Evolutionary conservation across 2,329 filamentous ascomycete genomes (phyloP).

Genomic region (Ophiostoma triangulosporum): DNA sequence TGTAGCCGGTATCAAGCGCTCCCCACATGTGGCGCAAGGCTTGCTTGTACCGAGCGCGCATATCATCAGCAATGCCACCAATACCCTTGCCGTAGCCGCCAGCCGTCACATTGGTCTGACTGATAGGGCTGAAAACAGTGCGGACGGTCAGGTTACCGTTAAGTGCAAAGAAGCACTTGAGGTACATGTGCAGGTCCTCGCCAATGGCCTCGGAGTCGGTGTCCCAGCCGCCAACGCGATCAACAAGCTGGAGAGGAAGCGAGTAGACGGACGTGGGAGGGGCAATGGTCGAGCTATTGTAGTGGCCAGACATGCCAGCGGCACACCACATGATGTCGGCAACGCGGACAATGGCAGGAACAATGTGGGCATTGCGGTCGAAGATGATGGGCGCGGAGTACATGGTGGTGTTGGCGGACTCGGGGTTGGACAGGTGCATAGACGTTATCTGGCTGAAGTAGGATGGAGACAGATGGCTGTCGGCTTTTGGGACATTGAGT

Average conservation of each 20-base stretch:
- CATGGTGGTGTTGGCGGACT: slow-evolving; percentile 47
- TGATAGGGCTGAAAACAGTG: slow-evolving; percentile 54
- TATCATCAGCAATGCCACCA: slow-evolving; percentile 40
- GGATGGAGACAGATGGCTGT: slow-evolving; percentile 55
- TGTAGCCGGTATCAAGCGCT: slow-evolving; percentile 53
- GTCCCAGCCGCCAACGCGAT: slow-evolving; percentile 61
- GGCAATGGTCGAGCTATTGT: slow-evolving; percentile 47
- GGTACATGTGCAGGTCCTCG: slow-evolving; percentile 65
- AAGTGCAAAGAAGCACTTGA: slow-evolving; percentile 64
- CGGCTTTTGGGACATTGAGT: slow-evolving; percentile 32
- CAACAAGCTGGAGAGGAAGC: slow-evolving; percentile 50
- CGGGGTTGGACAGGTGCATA: slow-evolving; percentile 46
- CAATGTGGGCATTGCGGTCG: slow-evolving; percentile 56
- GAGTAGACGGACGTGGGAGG: slow-evolving; percentile 66
- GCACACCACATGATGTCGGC: slow-evolving; percentile 61
- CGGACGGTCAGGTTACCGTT: slow-evolving; percentile 54
- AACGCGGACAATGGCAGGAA: slow-evolving; percentile 54
- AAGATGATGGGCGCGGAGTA: slow-evolving; percentile 62
- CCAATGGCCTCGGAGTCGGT: slow-evolving; percentile 57
- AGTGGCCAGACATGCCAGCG: slow-evolving; percentile 56
- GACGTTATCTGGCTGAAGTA: slow-evolving; percentile 53
- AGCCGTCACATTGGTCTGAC: slow-evolving; percentile 58
- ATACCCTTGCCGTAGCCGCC: slow-evolving; percentile 39
- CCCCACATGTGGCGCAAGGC: slow-evolving; percentile 67
- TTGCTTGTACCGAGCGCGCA: slow-evolving; percentile 56